Conservation (phyloP, 495 filamentous ascomycete species). For the Penicillium paxilli region DNA sequence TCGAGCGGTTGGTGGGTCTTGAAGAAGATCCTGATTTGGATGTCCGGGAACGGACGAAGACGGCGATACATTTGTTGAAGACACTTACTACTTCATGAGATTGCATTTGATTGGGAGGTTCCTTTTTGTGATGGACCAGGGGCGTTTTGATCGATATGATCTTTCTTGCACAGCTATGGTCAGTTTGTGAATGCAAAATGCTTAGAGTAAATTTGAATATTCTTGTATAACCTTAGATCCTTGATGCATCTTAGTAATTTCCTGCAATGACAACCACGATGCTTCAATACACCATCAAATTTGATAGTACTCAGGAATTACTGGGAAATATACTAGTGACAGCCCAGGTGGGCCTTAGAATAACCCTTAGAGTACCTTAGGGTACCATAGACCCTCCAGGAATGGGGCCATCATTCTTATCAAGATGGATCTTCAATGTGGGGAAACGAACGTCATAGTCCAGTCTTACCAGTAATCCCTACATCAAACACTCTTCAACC, state of each 20-base stretch:
- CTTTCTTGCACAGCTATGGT: conserved; percentile 17
- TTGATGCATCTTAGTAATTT: no score
- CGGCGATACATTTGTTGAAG: conserved; percentile 67
- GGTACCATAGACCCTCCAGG: background rate
- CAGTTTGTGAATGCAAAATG: background rate
- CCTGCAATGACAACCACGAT: no score
- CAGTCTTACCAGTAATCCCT: background rate
- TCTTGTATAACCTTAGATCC: no score
- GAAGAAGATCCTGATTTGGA: conserved; percentile 77
- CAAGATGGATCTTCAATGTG: background rate
- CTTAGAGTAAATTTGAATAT: background rate
- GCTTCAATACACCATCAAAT: no score
- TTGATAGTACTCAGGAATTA: no score
- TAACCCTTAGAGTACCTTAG: no score
- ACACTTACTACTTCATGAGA: conserved; percentile 16
- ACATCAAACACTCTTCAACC: background rate
- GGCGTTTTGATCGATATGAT: background rate
- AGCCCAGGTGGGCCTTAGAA: no score
- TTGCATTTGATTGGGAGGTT: background rate
- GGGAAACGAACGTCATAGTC: conserved; percentile 24
- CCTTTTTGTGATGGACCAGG: background rate
- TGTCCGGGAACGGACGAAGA: conserved; percentile 79
- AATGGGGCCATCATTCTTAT: no score
- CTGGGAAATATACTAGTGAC: no score
- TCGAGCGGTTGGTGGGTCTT: conserved; percentile 62